Evolutionary conservation across 768 basidiomycete species (phyloP).

Genomic region (Nidula microcarpa): DNA sequence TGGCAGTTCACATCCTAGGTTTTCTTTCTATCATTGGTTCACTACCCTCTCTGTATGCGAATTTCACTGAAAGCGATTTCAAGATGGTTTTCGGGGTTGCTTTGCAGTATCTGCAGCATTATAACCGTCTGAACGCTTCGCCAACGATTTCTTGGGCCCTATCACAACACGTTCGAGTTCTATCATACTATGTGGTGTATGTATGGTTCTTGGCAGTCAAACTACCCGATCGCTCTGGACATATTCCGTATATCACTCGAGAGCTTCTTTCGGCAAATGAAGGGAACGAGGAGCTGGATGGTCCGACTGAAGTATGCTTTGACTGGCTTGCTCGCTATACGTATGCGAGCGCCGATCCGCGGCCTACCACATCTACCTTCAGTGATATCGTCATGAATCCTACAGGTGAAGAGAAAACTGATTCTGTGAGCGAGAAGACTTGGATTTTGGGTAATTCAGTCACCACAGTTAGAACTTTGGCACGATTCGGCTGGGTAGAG

Average conservation of each 20-base stretch:
- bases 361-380: slow-evolving; percentile 76
- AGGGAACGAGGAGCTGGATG: slow-evolving; percentile 69
- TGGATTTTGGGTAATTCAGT: slow-evolving; percentile 88
- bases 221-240: slow-evolving; percentile 73
- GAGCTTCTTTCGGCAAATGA: slow-evolving; percentile 87
- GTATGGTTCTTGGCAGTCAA: slow-evolving; percentile 92
- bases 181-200: slow-evolving; percentile 90
- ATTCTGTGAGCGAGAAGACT: slow-evolving; percentile 59
- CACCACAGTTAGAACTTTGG: slow-evolving; percentile 74
- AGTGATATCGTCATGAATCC: slow-evolving; percentile 76
- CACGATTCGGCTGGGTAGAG: slow-evolving; percentile 83
- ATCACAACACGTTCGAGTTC: slow-evolving; percentile 85
- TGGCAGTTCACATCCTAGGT: slow-evolving; percentile 95
- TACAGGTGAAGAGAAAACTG: slow-evolving; percentile 16
- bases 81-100: slow-evolving; percentile 95
- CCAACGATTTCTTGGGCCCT: slow-evolving; percentile 77
- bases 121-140: slow-evolving; percentile 61
- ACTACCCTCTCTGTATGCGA: slow-evolving; percentile 73
- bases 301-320: slow-evolving; percentile 92
- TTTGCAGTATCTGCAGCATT: slow-evolving; percentile 88
- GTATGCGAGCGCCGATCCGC: slow-evolving; percentile 90
- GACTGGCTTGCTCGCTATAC: slow-evolving; percentile 97
- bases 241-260: slow-evolving; percentile 83
- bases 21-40: slow-evolving; percentile 88
- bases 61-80: slow-evolving; percentile 88